These are phyloP conservation scores for Calycina herbarum DNA, from an alignment of 2,329 filamentous ascomycete species.

Conservation along the genomic window DNA sequence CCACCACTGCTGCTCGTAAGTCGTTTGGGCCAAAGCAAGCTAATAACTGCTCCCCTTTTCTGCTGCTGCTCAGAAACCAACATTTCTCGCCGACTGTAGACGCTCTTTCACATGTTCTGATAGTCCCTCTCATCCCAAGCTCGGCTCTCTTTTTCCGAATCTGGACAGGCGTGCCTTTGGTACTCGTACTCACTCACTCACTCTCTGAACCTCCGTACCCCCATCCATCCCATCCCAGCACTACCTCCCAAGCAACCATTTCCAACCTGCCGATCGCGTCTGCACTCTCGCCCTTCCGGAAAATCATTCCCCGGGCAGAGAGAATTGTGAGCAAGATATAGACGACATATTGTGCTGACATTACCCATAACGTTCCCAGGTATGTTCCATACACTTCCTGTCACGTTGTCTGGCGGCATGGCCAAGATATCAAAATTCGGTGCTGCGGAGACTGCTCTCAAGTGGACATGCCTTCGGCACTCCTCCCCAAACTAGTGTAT, in stretches of 20 bases:
- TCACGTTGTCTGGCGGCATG: constrained; percentile 12
- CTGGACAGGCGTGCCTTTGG: background rate
- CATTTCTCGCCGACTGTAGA: background rate
- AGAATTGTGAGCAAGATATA: constrained; percentile 10
- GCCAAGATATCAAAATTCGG: constrained; percentile 22
- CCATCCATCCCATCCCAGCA: constrained; percentile 2
- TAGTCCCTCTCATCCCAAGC: background rate
- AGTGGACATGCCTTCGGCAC: constrained; percentile 19
- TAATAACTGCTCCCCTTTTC: background rate
- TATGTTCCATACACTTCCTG: constrained; percentile 15
- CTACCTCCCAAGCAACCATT: constrained; percentile 36
- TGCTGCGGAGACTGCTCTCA: constrained; percentile 27
- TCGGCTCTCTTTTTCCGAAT: constrained; percentile 15
- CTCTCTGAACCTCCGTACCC: background rate
- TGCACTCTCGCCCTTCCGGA: constrained; percentile 41
- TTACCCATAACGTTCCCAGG: constrained; percentile 15
- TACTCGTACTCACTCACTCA: background rate
- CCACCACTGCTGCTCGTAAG: background rate
- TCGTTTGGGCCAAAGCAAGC: constrained; percentile 3
- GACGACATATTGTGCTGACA: constrained; percentile 9
- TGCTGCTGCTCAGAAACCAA: background rate
- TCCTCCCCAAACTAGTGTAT: constrained; percentile 24
- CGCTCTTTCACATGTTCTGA: constrained; percentile 16
- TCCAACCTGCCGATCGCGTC: constrained; percentile 54
- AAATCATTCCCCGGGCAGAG: constrained; percentile 12